Conservation (phyloP, 2,329 filamentous ascomycete genomes). For the Pseudogymnoascus sp. region DNA sequence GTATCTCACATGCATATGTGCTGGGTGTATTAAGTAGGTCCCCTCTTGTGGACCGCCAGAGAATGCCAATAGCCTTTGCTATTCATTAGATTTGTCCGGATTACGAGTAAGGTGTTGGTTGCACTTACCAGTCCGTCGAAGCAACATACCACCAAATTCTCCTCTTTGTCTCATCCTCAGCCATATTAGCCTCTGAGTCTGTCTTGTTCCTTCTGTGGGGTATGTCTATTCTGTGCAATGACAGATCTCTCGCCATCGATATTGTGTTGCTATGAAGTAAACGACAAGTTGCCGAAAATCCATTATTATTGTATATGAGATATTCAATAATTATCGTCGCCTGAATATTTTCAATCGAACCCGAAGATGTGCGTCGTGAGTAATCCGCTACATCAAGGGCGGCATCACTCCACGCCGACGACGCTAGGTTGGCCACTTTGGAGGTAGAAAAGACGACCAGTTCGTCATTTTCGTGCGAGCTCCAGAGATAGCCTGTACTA, state of each 20-base stretch:
- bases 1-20: constrained; percentile 34
- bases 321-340: constrained; percentile 31
- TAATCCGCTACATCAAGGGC: constrained; percentile 31
- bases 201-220: constrained; percentile 18
- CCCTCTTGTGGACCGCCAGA: constrained; percentile 31
- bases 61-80: constrained; percentile 28
- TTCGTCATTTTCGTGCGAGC: not conserved
- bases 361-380: constrained; percentile 22
- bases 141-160: constrained; percentile 38
- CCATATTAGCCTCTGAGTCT: constrained; percentile 19
- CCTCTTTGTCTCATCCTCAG: constrained; percentile 31
- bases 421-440: constrained; percentile 26
- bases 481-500: not conserved
- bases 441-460: not conserved
- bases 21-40: constrained; percentile 31
- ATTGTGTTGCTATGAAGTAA: constrained; percentile 29
- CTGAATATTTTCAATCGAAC: constrained; percentile 33
- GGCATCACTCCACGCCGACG: constrained; percentile 27
- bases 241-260: constrained; percentile 21
- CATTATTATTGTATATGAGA: constrained; percentile 31
- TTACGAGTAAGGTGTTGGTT: constrained; percentile 1
- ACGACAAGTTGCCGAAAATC: constrained; percentile 30
- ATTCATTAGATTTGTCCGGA: constrained; percentile 17
- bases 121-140: constrained; percentile 31
- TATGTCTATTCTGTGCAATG: constrained; percentile 20